Conservation (phyloP, 345 rosid genomes). For the Arabis alpina region DNA sequence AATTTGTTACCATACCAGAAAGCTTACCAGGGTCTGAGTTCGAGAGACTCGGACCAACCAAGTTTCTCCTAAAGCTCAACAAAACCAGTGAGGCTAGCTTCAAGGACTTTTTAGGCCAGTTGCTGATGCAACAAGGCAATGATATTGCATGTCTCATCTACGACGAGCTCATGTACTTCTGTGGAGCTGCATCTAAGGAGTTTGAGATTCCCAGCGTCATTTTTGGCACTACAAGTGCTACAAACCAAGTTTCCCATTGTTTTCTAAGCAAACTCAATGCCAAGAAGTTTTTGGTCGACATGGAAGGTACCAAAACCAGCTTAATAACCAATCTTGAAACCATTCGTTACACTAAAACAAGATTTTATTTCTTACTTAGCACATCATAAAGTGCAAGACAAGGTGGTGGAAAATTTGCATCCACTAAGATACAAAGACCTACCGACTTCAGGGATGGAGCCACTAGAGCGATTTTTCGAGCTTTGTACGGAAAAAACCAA, state of each 20-base stretch:
- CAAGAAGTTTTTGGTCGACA: constrained; percentile 31
- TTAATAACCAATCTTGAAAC: background rate
- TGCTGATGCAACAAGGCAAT: constrained; percentile 19
- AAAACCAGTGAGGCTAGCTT: constrained; percentile 46
- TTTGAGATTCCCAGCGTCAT: constrained; percentile 30
- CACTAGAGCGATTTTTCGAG: constrained; percentile 4
- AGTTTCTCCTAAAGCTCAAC: constrained; percentile 44
- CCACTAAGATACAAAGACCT: constrained; percentile 38
- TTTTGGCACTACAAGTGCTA: constrained; percentile 37
- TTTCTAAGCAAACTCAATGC: constrained; percentile 19
- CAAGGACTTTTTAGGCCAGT: constrained; percentile 12
- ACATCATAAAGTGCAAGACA: constrained; percentile 26
- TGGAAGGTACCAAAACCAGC: constrained; percentile 26
- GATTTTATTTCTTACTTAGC: background rate
- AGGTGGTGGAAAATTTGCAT: constrained; percentile 22
- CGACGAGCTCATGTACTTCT: constrained; percentile 36
- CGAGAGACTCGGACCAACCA: constrained; percentile 5
- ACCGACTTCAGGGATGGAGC: background rate
- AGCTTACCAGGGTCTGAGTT: constrained; percentile 32
- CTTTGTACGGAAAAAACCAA: background rate
- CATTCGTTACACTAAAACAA: background rate
- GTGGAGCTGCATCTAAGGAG: constrained; percentile 28
- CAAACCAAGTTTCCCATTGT: constrained; percentile 13
- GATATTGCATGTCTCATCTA: constrained; percentile 51
- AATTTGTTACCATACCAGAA: constrained; percentile 47